Percentiles rank a stretch among this genome's conserved stretches.
phyloP scores from a whole-genome alignment of 495 filamentous ascomycete species.

The Parathielavia appendiculata region DNA sequence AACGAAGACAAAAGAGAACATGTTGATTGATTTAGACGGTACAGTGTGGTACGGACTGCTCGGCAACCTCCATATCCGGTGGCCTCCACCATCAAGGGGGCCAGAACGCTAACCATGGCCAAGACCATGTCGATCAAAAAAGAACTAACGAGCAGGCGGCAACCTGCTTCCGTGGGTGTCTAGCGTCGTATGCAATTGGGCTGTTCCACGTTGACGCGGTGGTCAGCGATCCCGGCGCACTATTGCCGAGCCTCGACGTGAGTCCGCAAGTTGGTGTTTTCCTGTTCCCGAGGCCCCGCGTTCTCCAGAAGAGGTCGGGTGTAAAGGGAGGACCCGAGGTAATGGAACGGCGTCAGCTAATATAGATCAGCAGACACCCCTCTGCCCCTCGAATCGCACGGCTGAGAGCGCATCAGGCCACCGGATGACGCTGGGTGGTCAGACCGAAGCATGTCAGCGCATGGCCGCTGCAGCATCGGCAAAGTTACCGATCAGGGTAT shows the following conservation, averaged over 20 bases:
- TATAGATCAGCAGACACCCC: constrained; percentile 14
- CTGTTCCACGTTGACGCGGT: constrained; percentile 21
- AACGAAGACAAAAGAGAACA: constrained; percentile 23
- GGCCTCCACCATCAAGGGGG: constrained; percentile 17
- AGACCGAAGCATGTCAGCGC: constrained; percentile 25
- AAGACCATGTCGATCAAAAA: constrained; percentile 12
- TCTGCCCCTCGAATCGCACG: background rate
- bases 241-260: constrained; percentile 15
- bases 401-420: background rate
- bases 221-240: constrained; percentile 19
- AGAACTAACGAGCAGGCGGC: constrained; percentile 17
- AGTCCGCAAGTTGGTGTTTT: too few species aligned
- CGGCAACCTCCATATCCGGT: constrained; percentile 19
- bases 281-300: background rate
- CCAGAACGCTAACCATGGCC: constrained; percentile 1
- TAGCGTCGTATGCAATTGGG: constrained; percentile 19
- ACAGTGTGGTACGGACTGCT: constrained; percentile 17
- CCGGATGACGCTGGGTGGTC: constrained; percentile 3
- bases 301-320: background rate
- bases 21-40: constrained; percentile 22
- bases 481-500: constrained; percentile 47
- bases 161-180: constrained; percentile 28
- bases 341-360: constrained; percentile 15
- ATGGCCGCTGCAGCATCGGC: constrained; percentile 44
- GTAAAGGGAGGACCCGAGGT: constrained; percentile 2